Percentiles rank a stretch among this genome's conserved stretches.
Evolutionary conservation across 176 grass and related monocot genomes (phyloP).

Genomic region (Bothriochloa decipiens): DNA sequence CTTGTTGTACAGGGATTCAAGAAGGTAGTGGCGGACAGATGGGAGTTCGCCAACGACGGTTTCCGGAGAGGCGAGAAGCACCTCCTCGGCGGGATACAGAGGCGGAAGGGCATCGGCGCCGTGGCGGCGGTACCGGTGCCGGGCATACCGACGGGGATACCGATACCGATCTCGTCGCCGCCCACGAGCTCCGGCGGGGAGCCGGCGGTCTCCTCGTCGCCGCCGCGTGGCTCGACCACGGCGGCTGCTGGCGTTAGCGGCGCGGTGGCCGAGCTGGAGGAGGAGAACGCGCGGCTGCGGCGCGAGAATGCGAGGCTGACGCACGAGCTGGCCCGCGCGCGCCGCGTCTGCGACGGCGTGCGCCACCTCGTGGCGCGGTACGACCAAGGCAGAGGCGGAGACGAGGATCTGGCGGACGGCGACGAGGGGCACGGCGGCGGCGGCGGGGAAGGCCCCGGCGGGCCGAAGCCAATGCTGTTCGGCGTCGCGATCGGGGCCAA

Average conservation of each 20-base stretch:
- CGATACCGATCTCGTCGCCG: conserved; percentile 41
- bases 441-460: background rate
- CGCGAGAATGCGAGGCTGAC: conserved; percentile 74
- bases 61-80: conserved; percentile 74
- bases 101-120: conserved; percentile 52
- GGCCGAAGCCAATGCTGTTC: conserved; percentile 55
- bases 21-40: conserved; percentile 74
- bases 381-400: conserved; percentile 30
- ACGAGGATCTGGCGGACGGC: conserved; percentile 16
- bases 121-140: background rate
- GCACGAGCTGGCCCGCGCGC: conserved; percentile 70
- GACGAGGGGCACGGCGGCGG: background rate
- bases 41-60: conserved; percentile 85
- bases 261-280: conserved; percentile 55
- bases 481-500: conserved; percentile 66
- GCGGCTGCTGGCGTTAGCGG: conserved; percentile 21
- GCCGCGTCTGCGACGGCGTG: conserved; percentile 67
- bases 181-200: conserved; percentile 75
- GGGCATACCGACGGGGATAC: conserved; percentile 35
- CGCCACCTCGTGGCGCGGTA: conserved; percentile 59
- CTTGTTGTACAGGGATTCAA: conserved; percentile 60
- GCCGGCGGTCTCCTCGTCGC: conserved; percentile 49
- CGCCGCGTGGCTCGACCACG: conserved; percentile 23
- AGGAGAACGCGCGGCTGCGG: conserved; percentile 77
- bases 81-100: conserved; percentile 72